These are phyloP conservation scores for Myriosclerotinia duriaeana DNA, from an alignment of 2,329 filamentous ascomycete species.

Conservation along the genomic window DNA sequence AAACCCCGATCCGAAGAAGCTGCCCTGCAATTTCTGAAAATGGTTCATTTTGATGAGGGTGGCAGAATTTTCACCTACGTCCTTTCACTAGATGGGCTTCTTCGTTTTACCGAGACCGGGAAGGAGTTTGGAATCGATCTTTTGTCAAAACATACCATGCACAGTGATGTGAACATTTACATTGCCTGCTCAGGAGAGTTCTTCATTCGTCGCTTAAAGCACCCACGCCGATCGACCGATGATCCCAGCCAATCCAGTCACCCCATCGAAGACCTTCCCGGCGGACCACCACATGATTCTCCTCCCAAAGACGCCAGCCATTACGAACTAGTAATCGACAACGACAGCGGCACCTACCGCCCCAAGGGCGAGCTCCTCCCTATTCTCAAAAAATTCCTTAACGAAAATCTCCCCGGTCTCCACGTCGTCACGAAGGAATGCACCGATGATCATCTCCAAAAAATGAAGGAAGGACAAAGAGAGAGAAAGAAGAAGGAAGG, in stretches of 20 bases:
- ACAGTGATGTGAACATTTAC: slow-evolving; percentile 87
- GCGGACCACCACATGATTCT: slow-evolving; percentile 47
- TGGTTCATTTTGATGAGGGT: slow-evolving; percentile 83
- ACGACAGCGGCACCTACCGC: slow-evolving; percentile 90
- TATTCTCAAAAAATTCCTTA: slow-evolving; percentile 67
- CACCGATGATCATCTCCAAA: slow-evolving; percentile 69
- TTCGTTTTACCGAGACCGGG: slow-evolving; percentile 92
- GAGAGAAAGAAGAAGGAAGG: slow-evolving; percentile 69
- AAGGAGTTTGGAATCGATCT: slow-evolving; percentile 94
- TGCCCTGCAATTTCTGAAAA: slow-evolving; percentile 76
- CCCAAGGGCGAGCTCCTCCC: slow-evolving; percentile 78
- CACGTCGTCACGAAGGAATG: slow-evolving; percentile 74
- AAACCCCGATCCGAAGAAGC: slow-evolving; percentile 66
- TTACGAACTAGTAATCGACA: slow-evolving; percentile 92
- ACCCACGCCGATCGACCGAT: slow-evolving; percentile 49
- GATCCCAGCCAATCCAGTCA: slow-evolving; percentile 52
- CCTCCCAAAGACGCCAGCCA: slow-evolving; percentile 51
- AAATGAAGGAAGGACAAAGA: slow-evolving; percentile 75
- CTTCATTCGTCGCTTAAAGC: slow-evolving; percentile 71
- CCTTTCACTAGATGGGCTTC: slow-evolving; percentile 78
- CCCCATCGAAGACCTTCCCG: slow-evolving; percentile 49
- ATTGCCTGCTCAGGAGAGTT: slow-evolving; percentile 93
- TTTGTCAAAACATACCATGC: slow-evolving; percentile 94
- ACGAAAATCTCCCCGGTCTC: slow-evolving; percentile 73
- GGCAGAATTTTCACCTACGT: slow-evolving; percentile 90